Evolutionary conservation across 345 rosid species (phyloP), one percentile per base, ranked within the genome.

Genomic region (Aquilaria malaccensis): DNA sequence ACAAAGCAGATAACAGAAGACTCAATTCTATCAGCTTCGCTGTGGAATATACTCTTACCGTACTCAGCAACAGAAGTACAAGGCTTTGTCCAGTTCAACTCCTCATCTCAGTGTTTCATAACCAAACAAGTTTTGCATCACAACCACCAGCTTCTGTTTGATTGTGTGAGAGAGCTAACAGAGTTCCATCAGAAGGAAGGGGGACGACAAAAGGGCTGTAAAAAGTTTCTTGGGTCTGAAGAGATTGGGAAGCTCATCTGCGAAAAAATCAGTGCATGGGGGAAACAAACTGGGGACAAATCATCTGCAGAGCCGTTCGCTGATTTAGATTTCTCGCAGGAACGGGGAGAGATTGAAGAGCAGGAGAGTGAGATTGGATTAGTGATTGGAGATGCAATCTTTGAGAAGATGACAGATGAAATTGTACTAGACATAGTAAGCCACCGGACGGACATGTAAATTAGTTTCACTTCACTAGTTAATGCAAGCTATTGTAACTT

Each of bases 61-160:
- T 56, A 72, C 15, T 61, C 56, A 49, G 37, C 49, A 22, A 11
- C 58, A 29, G 60, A 68, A 61, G 30, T 55, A 11, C 64, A 67
- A 62, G 66, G 64, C 54, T 69, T 62, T n/a, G 60, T 72, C 46
- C 29, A 45, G 12, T 64, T 59, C 13, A 52, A 68, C 37, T 11
- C 58, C 43, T 52, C 56, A n/a, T 7, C 56, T 9, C 56, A 55
- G 15, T 45, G 52, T 61, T 51, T 62, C 29, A 73, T 60, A 68
- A 70, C 81, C 29, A 78, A 70, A 33, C 73, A 46, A 64, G 53
- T 55, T 45, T 10, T 80, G 66, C 77, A 73, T 62, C 83, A 77
- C 58, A 74, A 77, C 47, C 72, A 55, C 63, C 88, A 69, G 61
- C 84, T 82, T 31, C 63, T 82, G 50, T 75, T 79, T 43, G 85